Percentiles rank a stretch among this genome's conserved stretches.
phyloP scores from a whole-genome alignment of 2,329 filamentous ascomycete species.

The Colletotrichum spaethianum region DNA sequence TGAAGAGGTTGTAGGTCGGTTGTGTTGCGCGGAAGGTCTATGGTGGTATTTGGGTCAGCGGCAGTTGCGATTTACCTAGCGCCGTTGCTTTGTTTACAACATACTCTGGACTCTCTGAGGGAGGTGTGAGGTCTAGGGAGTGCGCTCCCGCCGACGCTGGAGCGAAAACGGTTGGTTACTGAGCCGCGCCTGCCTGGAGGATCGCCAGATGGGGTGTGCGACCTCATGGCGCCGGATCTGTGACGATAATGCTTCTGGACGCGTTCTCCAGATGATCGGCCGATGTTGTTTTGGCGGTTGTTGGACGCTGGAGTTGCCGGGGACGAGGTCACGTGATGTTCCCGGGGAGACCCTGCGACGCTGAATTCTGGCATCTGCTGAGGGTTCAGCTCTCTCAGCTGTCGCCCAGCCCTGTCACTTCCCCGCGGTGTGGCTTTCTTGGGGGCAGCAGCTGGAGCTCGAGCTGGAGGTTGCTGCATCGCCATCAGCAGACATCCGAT shows the following conservation, averaged over 20 bases:
- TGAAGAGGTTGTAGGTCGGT: conserved; percentile 72
- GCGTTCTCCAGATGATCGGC: conserved; percentile 34
- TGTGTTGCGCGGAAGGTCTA: conserved; percentile 65
- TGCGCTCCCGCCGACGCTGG: conserved; percentile 54
- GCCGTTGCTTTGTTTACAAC: conserved; percentile 45
- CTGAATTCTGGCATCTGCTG: not conserved
- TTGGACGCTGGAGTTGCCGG: conserved; percentile 19
- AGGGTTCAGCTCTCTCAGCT: not conserved
- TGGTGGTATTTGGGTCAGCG: conserved; percentile 49
- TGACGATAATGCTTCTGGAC: conserved; percentile 31
- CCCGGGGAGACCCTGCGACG: not conserved
- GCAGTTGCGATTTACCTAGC: conserved; percentile 3
- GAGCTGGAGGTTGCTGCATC: not conserved
- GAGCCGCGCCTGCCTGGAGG: conserved; percentile 50
- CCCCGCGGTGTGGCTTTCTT: conserved; percentile 15
- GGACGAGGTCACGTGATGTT: conserved; percentile 25
- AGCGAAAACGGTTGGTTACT: conserved; percentile 50
- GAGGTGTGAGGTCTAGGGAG: conserved; percentile 54
- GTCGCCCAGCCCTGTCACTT: conserved; percentile 1
- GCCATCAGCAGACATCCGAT: not conserved
- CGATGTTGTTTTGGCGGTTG: conserved; percentile 39
- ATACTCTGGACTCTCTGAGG: conserved; percentile 56
- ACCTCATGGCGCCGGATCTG: conserved; percentile 51
- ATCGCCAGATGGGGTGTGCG: conserved; percentile 45
- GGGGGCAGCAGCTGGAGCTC: not conserved